These are phyloP conservation scores for Aspergillus proliferans DNA, from an alignment of 2,329 filamentous ascomycete genomes.

Conservation along the genomic window DNA sequence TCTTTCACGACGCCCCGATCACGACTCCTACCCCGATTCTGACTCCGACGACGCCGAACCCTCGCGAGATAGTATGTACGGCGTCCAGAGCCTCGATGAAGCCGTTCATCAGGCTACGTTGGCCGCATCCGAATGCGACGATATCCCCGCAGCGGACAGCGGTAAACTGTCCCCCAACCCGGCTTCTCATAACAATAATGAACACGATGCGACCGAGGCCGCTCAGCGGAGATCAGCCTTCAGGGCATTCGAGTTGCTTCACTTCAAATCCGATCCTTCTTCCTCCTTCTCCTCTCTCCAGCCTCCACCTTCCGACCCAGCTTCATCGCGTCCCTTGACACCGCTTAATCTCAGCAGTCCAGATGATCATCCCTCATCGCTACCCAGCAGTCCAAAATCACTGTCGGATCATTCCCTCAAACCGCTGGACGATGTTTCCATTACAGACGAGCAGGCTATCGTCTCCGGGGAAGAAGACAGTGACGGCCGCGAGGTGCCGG, in stretches of 20 bases:
- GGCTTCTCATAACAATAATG: slow-evolving; percentile 11
- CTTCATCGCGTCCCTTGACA: slow-evolving; percentile 40
- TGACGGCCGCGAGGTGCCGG: slow-evolving; percentile 19
- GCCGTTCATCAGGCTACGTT: slow-evolving; percentile 39
- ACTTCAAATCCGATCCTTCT: slow-evolving; percentile 4
- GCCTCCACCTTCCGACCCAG: slow-evolving; percentile 16
- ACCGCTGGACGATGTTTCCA: slow-evolving; percentile 52
- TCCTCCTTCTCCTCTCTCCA: slow-evolving; percentile 11
- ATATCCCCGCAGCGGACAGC: background rate
- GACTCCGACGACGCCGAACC: slow-evolving; percentile 24
- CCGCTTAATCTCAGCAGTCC: slow-evolving; percentile 43
- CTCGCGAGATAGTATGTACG: slow-evolving; percentile 45
- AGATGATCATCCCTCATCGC: slow-evolving; percentile 44
- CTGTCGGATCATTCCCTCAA: slow-evolving; percentile 53
- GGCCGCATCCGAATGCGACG: slow-evolving; percentile 6
- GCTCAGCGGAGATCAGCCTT: slow-evolving; percentile 28
- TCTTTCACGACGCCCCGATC: slow-evolving; percentile 49
- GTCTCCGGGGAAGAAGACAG: slow-evolving; percentile 53
- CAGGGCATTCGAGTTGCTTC: slow-evolving; percentile 17
- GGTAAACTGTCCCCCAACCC: slow-evolving; percentile 5
- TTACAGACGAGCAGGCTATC: slow-evolving; percentile 51
- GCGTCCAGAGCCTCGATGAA: slow-evolving; percentile 53
- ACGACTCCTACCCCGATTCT: slow-evolving; percentile 29
- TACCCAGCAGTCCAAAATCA: slow-evolving; percentile 56
- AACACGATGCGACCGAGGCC: slow-evolving; percentile 14